Evolutionary conservation across 75 land plant species (phyloP).

Genomic region (Sequoia sempervirens): DNA sequence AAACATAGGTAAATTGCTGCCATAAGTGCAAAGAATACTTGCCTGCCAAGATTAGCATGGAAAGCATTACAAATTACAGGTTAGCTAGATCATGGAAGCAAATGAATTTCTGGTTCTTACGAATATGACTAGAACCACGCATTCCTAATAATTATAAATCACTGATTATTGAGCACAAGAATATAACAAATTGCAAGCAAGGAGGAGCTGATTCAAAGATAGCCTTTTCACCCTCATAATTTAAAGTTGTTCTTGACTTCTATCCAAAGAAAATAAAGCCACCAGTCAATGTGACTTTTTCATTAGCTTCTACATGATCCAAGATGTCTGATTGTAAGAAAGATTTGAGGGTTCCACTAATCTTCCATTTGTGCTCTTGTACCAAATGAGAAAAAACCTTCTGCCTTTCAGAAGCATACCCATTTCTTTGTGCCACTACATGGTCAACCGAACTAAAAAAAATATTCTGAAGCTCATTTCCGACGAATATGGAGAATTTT

Average conservation of each 20-base stretch:
- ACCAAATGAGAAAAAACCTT: background rate
- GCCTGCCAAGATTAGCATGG: conserved; percentile 29
- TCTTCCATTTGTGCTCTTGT: background rate
- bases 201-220: background rate
- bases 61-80: background rate
- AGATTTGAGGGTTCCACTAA: background rate
- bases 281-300: background rate
- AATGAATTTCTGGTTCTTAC: background rate
- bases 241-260: background rate
- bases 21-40: conserved; percentile 86
- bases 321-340: background rate
- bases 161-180: background rate
- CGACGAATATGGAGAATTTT: background rate
- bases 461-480: background rate
- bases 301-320: background rate
- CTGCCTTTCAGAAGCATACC: background rate
- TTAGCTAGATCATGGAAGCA: background rate
- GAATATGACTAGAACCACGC: background rate
- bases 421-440: background rate
- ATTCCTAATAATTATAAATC: background rate
- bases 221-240: background rate
- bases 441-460: background rate
- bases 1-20: conserved; percentile 85
- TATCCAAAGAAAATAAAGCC: background rate
- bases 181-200: background rate